phyloP scores from a whole-genome alignment of 2,329 filamentous ascomycete species.

The Geoglossum cookeanum region DNA sequence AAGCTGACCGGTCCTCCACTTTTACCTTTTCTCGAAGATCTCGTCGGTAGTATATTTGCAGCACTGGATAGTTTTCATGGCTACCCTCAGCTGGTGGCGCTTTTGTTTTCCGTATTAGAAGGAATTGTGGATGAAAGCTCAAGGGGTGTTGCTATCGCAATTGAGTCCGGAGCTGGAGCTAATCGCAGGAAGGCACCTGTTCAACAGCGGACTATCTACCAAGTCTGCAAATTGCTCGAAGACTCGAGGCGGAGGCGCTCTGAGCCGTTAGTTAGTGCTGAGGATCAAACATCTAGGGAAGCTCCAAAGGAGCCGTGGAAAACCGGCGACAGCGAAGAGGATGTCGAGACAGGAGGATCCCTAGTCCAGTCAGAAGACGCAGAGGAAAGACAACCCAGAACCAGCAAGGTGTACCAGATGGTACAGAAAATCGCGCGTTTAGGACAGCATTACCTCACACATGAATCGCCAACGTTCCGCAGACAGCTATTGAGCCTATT shows the following conservation, averaged over 20 bases:
- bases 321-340: constrained; percentile 10
- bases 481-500: constrained; percentile 63
- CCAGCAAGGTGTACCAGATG: constrained; percentile 18
- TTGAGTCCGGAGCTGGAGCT: constrained; percentile 16
- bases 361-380: constrained; percentile 16
- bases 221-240: constrained; percentile 19
- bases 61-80: constrained; percentile 92
- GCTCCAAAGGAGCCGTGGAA: constrained; percentile 13
- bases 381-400: constrained; percentile 15
- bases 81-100: constrained; percentile 69
- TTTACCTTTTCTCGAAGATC: constrained; percentile 78
- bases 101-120: constrained; percentile 63
- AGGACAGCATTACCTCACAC: constrained; percentile 80
- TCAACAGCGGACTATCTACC: constrained; percentile 21
- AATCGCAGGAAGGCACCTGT: constrained; percentile 18
- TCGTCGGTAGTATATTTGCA: constrained; percentile 77
- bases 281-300: constrained; percentile 15
- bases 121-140: constrained; percentile 71
- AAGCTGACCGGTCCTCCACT: constrained; percentile 62
- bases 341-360: constrained; percentile 19
- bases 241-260: background rate
- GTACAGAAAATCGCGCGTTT: constrained; percentile 50
- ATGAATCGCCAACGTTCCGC: constrained; percentile 59
- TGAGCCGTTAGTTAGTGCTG: constrained; percentile 9
- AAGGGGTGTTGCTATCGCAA: constrained; percentile 32